phyloP scores from a whole-genome alignment of 495 filamentous ascomycete genomes.

The Podospora australis region DNA sequence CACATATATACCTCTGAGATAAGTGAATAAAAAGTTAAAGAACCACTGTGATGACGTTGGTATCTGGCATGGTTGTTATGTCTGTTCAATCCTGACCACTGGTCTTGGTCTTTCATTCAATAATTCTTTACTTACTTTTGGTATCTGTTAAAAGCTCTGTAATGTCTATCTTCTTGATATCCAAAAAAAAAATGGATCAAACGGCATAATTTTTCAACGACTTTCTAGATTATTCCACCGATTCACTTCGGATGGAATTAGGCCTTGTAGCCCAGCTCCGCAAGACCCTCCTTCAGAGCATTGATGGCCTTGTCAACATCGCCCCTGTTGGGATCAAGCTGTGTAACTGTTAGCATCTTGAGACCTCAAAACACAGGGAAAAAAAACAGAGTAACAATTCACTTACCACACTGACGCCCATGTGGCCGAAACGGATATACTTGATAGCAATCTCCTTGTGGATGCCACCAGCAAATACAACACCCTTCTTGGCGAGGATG shows the following conservation, averaged over 20 bases:
- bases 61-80: too few species aligned
- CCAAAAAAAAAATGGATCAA: too few species aligned
- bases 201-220: too few species aligned
- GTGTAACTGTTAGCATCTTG: slow-evolving; percentile 1
- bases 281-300: slow-evolving; percentile 65
- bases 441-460: slow-evolving; percentile 68
- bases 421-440: slow-evolving; percentile 71
- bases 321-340: slow-evolving; percentile 53
- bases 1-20: too few species aligned
- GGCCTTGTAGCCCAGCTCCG: slow-evolving; percentile 61
- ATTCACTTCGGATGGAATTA: neutral
- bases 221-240: too few species aligned
- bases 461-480: slow-evolving; percentile 89
- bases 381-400: neutral
- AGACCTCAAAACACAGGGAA: neutral
- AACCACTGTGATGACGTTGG: too few species aligned
- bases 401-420: slow-evolving; percentile 83
- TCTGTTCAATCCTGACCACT: too few species aligned
- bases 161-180: too few species aligned
- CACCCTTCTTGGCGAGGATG: slow-evolving; percentile 78
- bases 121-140: too few species aligned
- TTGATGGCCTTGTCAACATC: slow-evolving; percentile 80
- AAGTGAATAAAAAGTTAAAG: too few species aligned
- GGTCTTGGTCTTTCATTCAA: too few species aligned
- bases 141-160: too few species aligned